Conservation (phyloP, 768 basidiomycete species). For the Rhizopogon roseolus region DNA sequence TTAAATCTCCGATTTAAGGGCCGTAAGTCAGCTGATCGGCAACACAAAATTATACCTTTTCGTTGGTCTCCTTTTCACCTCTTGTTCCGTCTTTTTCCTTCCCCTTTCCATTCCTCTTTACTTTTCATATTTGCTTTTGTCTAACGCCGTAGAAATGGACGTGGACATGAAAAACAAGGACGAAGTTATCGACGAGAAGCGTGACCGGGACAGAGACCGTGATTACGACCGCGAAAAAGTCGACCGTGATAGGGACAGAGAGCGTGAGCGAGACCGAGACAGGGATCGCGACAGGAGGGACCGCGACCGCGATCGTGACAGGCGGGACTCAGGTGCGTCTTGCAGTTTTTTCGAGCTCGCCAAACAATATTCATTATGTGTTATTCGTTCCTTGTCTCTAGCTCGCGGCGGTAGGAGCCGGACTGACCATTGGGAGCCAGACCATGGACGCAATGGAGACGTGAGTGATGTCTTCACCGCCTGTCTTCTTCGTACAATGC, state of each 20-base stretch:
- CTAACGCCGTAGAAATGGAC: constrained; percentile 47
- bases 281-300: constrained; percentile 42
- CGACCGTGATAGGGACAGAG: constrained; percentile 38
- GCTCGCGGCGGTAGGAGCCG: constrained; percentile 37
- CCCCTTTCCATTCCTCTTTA: constrained; percentile 3
- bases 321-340: constrained; percentile 54
- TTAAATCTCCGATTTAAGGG: constrained; percentile 10
- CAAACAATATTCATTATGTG: constrained; percentile 4
- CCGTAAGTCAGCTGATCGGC: constrained; percentile 14
- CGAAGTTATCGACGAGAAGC: constrained; percentile 58
- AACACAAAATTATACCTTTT: constrained; percentile 6
- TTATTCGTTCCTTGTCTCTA: constrained; percentile 16
- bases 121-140: constrained; percentile 1
- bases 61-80: constrained; percentile 5
- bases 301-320: constrained; percentile 38
- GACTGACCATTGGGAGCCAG: constrained; percentile 82
- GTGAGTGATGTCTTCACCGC: constrained; percentile 34
- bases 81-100: constrained; percentile 3
- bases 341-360: background rate
- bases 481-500: background rate
- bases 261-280: constrained; percentile 38
- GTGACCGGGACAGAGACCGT: constrained; percentile 28
- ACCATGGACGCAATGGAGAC: constrained; percentile 67
- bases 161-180: constrained; percentile 81
- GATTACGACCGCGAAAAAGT: constrained; percentile 29